These are phyloP conservation scores for Tilletia horrida DNA, from an alignment of 1,284 basidiomycete genomes.

Conservation along the genomic window DNA sequence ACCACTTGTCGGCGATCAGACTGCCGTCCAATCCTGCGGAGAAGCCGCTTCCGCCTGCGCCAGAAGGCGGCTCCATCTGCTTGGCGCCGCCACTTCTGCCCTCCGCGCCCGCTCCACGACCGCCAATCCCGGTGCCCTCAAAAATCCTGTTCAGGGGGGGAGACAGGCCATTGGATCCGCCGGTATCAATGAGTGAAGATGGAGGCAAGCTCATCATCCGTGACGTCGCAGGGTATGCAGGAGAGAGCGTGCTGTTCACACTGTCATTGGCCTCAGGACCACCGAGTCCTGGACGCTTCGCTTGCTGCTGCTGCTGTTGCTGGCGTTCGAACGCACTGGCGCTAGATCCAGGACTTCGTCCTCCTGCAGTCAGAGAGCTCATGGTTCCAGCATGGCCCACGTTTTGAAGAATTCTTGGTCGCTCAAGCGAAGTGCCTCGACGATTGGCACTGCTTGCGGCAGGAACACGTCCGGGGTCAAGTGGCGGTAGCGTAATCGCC, in stretches of 20 bases:
- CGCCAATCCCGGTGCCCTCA: background rate
- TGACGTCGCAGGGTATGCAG: background rate
- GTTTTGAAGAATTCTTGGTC: background rate
- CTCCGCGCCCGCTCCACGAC: background rate
- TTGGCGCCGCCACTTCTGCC: background rate
- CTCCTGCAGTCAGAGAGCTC: background rate
- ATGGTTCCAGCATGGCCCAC: background rate
- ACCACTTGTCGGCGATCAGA: background rate
- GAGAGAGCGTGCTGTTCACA: background rate
- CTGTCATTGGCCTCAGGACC: background rate
- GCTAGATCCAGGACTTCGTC: background rate
- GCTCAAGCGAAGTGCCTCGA: constrained; percentile 3
- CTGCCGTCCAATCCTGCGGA: background rate
- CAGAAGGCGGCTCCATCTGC: background rate
- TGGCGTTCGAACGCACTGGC: background rate
- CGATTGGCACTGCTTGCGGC: background rate
- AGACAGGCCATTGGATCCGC: background rate
- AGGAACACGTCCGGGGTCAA: constrained; percentile 1
- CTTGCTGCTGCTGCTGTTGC: background rate
- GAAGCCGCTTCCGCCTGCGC: background rate
- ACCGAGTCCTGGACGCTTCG: background rate
- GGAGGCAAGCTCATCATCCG: constrained; percentile 6
- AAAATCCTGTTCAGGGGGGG: background rate
- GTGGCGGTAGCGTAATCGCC: background rate
- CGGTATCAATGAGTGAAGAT: background rate